Evolutionary conservation across 2,329 filamentous ascomycete genomes (phyloP).

Genomic region (Trichoderma afroharzianum): DNA sequence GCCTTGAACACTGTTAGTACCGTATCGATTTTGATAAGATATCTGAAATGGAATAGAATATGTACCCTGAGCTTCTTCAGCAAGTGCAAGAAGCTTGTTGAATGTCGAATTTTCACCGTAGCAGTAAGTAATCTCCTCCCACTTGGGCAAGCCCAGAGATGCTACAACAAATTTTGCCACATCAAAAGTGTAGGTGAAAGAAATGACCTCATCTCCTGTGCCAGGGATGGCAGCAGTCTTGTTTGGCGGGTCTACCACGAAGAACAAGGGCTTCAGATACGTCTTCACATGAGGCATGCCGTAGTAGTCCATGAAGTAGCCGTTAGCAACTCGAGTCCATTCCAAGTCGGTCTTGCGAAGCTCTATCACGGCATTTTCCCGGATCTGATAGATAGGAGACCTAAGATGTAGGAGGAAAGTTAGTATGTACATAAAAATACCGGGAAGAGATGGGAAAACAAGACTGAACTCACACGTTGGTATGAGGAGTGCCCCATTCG

Average conservation of each 20-base stretch:
- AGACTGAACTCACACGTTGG: neutral
- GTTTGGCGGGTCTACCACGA: neutral
- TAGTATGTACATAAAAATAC: neutral
- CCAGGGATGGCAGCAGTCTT: constrained; percentile 2
- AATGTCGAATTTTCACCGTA: neutral
- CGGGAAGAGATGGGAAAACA: too few relatives aligned
- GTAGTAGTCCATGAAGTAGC: constrained; percentile 14
- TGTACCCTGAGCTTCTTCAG: constrained; percentile 2
- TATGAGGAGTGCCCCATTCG: constrained; percentile 10
- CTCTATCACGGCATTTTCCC: neutral
- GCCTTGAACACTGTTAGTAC: neutral
- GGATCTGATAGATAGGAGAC: neutral
- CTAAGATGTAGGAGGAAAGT: neutral
- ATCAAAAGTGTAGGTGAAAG: neutral
- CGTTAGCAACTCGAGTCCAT: neutral
- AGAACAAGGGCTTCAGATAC: neutral
- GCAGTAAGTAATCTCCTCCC: neutral
- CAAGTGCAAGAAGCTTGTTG: neutral
- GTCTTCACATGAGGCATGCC: neutral
- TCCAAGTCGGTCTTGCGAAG: neutral
- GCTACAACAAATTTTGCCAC: constrained; percentile 4
- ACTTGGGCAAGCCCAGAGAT: neutral
- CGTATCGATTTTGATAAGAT: fast-evolving
- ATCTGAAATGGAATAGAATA: neutral
- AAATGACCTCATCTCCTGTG: neutral